phyloP scores from a whole-genome alignment of 2,329 filamentous ascomycete genomes.

The Aspergillus sojae region DNA sequence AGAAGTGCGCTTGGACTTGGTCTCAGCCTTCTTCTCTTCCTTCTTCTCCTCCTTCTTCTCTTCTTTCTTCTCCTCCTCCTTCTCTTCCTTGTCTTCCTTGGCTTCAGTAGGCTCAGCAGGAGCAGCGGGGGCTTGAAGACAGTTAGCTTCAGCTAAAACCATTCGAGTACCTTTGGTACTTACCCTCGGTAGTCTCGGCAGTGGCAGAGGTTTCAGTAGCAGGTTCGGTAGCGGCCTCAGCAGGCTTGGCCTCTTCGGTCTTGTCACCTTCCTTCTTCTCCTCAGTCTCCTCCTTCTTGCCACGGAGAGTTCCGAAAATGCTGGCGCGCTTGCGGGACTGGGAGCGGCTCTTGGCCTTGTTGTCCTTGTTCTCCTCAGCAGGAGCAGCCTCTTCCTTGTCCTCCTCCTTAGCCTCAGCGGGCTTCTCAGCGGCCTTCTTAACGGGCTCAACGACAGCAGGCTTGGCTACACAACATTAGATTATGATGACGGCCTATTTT shows the following conservation, averaged over 20 bases:
- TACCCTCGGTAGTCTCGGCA: slow-evolving; percentile 23
- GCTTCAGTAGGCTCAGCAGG: slow-evolving; percentile 20
- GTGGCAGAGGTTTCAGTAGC: slow-evolving; percentile 19
- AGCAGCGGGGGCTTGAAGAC: slow-evolving; percentile 29
- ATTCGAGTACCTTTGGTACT: slow-evolving; percentile 18
- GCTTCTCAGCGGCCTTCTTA: slow-evolving; percentile 28
- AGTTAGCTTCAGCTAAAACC: slow-evolving; percentile 48
- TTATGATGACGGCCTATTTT: not conserved
- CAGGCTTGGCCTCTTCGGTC: slow-evolving; percentile 43
- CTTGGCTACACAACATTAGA: slow-evolving; percentile 36
- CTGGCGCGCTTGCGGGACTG: slow-evolving; percentile 61
- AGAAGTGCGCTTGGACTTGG: slow-evolving; percentile 77
- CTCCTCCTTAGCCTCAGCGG: slow-evolving; percentile 30
- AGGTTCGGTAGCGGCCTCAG: slow-evolving; percentile 20
- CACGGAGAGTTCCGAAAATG: slow-evolving; percentile 49
- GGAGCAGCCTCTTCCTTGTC: slow-evolving; percentile 44
- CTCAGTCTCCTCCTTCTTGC: slow-evolving; percentile 62
- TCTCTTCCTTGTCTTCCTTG: slow-evolving; percentile 15
- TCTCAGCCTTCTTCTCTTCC: slow-evolving; percentile 41
- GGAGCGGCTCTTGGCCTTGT: slow-evolving; percentile 61
- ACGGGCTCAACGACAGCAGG: slow-evolving; percentile 28
- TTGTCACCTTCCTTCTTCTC: slow-evolving; percentile 46
- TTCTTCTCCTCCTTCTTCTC: too few species aligned
- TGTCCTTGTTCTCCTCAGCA: slow-evolving; percentile 51
- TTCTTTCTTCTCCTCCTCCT: slow-evolving; percentile 41